Evolutionary conservation across 768 basidiomycete species (phyloP).

Genomic region (Rubroboletus pulcherrimus): DNA sequence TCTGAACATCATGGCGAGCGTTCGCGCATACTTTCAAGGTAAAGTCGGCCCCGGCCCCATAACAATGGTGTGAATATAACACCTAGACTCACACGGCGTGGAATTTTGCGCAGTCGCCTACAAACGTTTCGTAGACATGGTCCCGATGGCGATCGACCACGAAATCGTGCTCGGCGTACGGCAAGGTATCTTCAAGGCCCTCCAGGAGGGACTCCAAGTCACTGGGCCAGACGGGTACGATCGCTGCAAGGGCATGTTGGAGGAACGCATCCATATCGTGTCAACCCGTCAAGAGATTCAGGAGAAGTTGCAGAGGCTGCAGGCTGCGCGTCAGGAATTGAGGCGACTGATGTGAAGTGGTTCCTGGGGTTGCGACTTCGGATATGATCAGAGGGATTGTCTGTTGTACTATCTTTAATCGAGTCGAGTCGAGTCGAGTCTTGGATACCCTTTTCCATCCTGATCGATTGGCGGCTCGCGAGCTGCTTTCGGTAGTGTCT

Average conservation of each 20-base stretch:
- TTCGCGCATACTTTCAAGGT: constrained; percentile 77
- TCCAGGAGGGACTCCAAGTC: constrained; percentile 50
- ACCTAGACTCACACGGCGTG: not conserved
- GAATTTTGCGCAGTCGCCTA: constrained; percentile 38
- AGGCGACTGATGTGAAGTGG: constrained; percentile 13
- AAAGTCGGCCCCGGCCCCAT: not conserved
- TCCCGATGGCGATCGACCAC: constrained; percentile 41
- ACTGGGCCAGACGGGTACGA: constrained; percentile 43
- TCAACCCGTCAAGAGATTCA: constrained; percentile 44
- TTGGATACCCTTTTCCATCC: not conserved
- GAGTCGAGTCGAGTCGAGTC: not conserved
- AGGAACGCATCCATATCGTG: constrained; percentile 45
- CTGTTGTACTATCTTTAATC: not conserved
- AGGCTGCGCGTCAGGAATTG: constrained; percentile 42
- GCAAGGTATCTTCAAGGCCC: constrained; percentile 40
- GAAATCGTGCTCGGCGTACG: constrained; percentile 44
- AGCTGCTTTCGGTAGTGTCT: not conserved
- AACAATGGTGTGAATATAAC: not conserved
- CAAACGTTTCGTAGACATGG: constrained; percentile 43
- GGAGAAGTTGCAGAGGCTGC: constrained; percentile 50
- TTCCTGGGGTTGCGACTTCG: not conserved
- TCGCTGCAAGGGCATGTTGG: constrained; percentile 49
- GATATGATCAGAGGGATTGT: not conserved
- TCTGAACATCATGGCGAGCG: constrained; percentile 64
- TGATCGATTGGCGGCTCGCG: not conserved